Base-by-base conservation (phyloP, 208 protist genomes). In the Naegleria gruberi region DNA sequence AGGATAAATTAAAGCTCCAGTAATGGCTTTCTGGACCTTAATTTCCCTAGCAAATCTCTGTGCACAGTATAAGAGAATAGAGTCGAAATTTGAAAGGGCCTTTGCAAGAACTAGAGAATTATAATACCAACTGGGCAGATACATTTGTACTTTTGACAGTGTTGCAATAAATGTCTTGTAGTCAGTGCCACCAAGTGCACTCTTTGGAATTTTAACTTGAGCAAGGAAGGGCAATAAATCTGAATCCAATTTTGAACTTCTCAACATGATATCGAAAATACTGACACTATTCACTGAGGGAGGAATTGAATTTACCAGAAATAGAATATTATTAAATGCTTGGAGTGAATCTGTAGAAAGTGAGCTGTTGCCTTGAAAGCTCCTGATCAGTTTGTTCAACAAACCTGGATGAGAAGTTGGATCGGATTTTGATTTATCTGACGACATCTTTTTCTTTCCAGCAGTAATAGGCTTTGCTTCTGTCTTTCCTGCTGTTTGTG, bases 311-410 rank as follows among this genome's bases (percentile, higher is more conserved):
- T 90, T 90, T 1, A 90, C 88, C n/a, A 90, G 42, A 44, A 90
- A 90, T 37, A 90, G 30, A 90, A 90, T 90, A 30, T 90, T 90
- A 26, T 90, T 90, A 26, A 90, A 90, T 8, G 88, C 88, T 65
- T 90, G 88, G 57, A 90, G 7, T 23, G 88, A 90, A 65, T 41
- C 88, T 6, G 74, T 65, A 10, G 51, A 46, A 2, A 90, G 30
- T 45, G 45, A 2, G 23, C 47, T n/a, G 73, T 43, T 90, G 26
- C 88, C 88, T 43, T 81, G 45, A 86, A 90, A 84, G 42, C 81
- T 87, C 30, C 37, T 41, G n/a, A 90, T 73, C 1, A 65, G 7
- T 43, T 90, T 90, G 30, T 47, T 41, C 12, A 88, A n/a, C 3
- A 65, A 7, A 30, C n/a, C 46, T 19, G 84, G 84, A 65, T 88